Evolutionary conservation across 2,329 filamentous ascomycete species (phyloP), one percentile per base, ranked within the genome.

Genomic region (Dendrostoma leiphaemia): DNA sequence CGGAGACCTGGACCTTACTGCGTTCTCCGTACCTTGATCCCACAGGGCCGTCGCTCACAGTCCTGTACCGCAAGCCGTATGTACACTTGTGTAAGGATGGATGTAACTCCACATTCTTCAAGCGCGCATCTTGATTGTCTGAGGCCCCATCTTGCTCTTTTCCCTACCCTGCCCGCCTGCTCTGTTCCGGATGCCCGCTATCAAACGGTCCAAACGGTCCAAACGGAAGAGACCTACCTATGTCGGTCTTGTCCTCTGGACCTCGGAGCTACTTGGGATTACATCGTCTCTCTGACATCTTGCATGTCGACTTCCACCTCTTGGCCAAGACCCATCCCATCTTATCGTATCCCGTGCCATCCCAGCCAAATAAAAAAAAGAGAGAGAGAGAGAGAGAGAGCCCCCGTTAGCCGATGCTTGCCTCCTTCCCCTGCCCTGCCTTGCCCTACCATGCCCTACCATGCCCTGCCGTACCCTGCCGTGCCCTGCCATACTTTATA

Each of bases 241-340:
- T 17, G 24, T 23, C 23, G 40, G 7, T 37, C 23, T 53, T 49
- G 54, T 53, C 54, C 29, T n/a, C 43, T 45, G 49, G 38, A 56
- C 56, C 53, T 57, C 59, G 53, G 52, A 44, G 54, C 44, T 53
- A 56, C 53, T 19, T 50, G 37, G 17, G 34, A 57, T 52, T 59
- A 40, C 44, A 48, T 44, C 29, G 28, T 19, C 31, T n/a, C 40
- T 34, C 29, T 54, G 26, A 38, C 41, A 34, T 47, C 35, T 34
- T 46, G 51, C 49, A 40, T 44, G 38, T 40, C 40, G 50, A 40
- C 52, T 41, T 38, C 23, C 46, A 19, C 43, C n/a, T 9, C 19
- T 29, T 24, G 29, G 28, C 38, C 41, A 34, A n/a, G 5, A 31
- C 48, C 28, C 43, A 29, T 17, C 4, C 32, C 26, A 38, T n/a